Conservation (phyloP, 2,329 filamentous ascomycete species). For the Botryotinia narcissicola region DNA sequence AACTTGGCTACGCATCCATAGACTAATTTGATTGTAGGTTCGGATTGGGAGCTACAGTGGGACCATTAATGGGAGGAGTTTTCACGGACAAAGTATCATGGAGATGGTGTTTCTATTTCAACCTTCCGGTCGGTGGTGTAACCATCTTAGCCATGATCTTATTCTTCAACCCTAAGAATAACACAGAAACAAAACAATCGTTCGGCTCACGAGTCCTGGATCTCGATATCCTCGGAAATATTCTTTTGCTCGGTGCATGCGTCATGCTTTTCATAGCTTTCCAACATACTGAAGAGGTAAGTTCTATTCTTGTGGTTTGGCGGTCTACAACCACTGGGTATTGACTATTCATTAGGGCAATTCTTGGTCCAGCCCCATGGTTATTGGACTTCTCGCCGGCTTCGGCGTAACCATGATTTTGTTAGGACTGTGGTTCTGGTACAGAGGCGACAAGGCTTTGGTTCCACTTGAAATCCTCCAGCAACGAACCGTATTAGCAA, state of each 20-base stretch:
- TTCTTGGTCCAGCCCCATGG: constrained; percentile 30
- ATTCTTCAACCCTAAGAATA: background rate
- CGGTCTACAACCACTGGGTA: background rate
- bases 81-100: constrained; percentile 11
- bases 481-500: constrained; percentile 39
- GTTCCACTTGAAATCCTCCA: constrained; percentile 43
- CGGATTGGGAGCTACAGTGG: constrained; percentile 53
- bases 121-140: constrained; percentile 47
- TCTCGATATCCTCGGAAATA: constrained; percentile 47
- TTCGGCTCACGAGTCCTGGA: constrained; percentile 28
- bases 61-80: constrained; percentile 45
- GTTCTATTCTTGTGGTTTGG: background rate
- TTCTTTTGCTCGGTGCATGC: constrained; percentile 44
- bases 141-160: constrained; percentile 4
- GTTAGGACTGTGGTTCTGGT: constrained; percentile 39
- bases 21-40: constrained; percentile 43
- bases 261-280: constrained; percentile 45
- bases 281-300: constrained; percentile 43
- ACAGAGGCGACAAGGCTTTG: constrained; percentile 48
- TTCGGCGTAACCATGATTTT: constrained; percentile 31
- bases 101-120: constrained; percentile 50
- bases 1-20: background rate
- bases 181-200: background rate
- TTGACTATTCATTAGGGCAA: constrained; percentile 26
- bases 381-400: constrained; percentile 39